phyloP scores from a whole-genome alignment of 148 eudicot genomes.

The Nepenthes mirabilis region DNA sequence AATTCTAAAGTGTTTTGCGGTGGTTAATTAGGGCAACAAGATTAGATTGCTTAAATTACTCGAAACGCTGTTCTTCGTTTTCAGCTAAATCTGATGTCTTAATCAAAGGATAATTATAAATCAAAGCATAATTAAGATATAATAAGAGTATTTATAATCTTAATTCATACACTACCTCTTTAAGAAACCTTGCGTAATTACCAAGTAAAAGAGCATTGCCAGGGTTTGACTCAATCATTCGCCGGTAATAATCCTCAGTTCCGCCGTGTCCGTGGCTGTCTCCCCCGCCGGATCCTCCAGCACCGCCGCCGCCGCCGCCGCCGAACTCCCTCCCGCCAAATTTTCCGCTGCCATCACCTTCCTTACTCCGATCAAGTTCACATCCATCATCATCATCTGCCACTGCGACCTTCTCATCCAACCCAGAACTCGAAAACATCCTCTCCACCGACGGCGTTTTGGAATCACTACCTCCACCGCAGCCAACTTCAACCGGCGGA shows the following conservation, averaged over 20 bases:
- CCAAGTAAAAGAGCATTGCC: constrained; percentile 39
- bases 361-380: neutral
- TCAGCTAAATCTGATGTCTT: neutral
- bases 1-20: too few relatives aligned
- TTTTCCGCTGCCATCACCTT: constrained; percentile 2
- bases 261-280: constrained; percentile 7
- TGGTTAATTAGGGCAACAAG: too few relatives aligned
- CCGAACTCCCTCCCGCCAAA: neutral
- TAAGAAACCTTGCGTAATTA: constrained; percentile 43
- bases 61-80: too few relatives aligned
- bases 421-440: constrained; percentile 11
- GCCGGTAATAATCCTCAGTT: constrained; percentile 37
- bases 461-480: neutral
- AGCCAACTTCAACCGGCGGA: neutral
- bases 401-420: constrained; percentile 14
- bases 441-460: neutral
- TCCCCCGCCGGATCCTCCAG: constrained; percentile 9
- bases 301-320: constrained; percentile 8
- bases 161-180: constrained; percentile 27
- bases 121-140: neutral
- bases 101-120: neutral
- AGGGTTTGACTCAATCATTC: constrained; percentile 50
- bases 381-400: neutral
- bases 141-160: neutral
- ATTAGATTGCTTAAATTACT: too few relatives aligned